Evolutionary conservation across 345 rosid genomes (phyloP), one percentile per base, ranked within the genome.

Genomic region (Melaleuca quinquenervia): DNA sequence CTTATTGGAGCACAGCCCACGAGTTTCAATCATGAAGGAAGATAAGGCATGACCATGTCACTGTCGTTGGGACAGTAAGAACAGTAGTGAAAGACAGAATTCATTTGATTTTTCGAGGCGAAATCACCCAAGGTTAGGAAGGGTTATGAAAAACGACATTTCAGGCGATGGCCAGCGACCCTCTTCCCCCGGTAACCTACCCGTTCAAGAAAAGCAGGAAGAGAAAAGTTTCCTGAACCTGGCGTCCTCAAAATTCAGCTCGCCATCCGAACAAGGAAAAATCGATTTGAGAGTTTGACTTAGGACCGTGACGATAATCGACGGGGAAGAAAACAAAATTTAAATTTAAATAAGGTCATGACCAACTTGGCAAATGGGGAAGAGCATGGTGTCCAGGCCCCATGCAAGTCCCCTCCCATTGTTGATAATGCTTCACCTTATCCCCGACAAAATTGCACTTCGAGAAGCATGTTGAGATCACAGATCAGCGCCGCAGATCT

Each of bases 31-130:
- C 26, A 36, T 41, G 48, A 70, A 12, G 53, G 53, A 52, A 12
- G 52, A 3, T 51, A 16, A 51, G 16, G 5, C 52, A 15, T 51
- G 52, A 51, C 16, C 16, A 51, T 4, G 52, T 55, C 85, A 93
- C 96, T 95, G 83, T 93, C 83, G 60, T 58, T 84, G 4, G 41
- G 41, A 41, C 76, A 3, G 44, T 36, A 15, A 64, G 76, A 29
- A 16, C 44, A 53, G 9, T 9, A 64, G 76, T 20, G 32, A 36
- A 5, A 18, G 78, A 36, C 78, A 9, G 45, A 64, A 32, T 32
- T 64, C 36, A 29, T 64, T 64, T 0, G 76, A 9, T 64, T 32
- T 8, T 10, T 41, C 41, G 3, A 16, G 78, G 78, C 45, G 54
- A 52, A 52, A 52, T 52, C 24, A 52, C 55, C 55, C 55, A 52